Evolutionary conservation across 1,284 basidiomycete genomes (phyloP).

Genomic region (Coniophora puteana): DNA sequence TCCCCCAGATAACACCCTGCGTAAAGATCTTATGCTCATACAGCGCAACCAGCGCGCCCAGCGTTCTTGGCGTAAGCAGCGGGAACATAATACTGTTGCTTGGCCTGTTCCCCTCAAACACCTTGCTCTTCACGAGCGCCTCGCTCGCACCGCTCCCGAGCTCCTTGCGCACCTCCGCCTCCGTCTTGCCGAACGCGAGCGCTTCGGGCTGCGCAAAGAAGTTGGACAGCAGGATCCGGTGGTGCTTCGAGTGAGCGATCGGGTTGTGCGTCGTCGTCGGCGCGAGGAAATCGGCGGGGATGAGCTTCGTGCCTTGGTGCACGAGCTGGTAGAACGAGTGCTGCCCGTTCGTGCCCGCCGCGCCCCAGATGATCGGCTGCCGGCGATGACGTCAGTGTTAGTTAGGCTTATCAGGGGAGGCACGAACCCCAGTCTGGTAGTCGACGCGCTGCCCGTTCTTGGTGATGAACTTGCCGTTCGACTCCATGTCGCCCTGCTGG

Average conservation of each 20-base stretch:
- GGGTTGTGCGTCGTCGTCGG: constrained; percentile 95
- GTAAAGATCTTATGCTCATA: constrained; percentile 99
- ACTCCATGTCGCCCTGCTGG: constrained; percentile 99
- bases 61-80: constrained; percentile 83
- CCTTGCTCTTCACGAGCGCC: constrained; percentile 92
- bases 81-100: constrained; percentile 98
- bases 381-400: constrained; percentile 8
- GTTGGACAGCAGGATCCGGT: constrained; percentile 96
- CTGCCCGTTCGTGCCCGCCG: constrained; percentile 96
- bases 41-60: constrained; percentile 86
- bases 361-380: constrained; percentile 98
- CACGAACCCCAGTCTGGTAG: constrained; percentile 92
- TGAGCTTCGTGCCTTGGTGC: constrained; percentile 92
- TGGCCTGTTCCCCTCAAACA: constrained; percentile 96
- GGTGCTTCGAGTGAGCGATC: constrained; percentile 82
- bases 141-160: constrained; percentile 75
- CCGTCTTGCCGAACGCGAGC: constrained; percentile 95
- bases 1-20: constrained; percentile 96
- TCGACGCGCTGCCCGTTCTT: constrained; percentile 90
- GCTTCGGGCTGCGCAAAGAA: constrained; percentile 98
- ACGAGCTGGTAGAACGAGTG: constrained; percentile 99
- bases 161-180: constrained; percentile 84
- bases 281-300: constrained; percentile 94
- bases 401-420: background rate
- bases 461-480: constrained; percentile 95